Base-by-base conservation (phyloP, 2,329 filamentous ascomycete species). In the Colletotrichum orchidophilum region DNA sequence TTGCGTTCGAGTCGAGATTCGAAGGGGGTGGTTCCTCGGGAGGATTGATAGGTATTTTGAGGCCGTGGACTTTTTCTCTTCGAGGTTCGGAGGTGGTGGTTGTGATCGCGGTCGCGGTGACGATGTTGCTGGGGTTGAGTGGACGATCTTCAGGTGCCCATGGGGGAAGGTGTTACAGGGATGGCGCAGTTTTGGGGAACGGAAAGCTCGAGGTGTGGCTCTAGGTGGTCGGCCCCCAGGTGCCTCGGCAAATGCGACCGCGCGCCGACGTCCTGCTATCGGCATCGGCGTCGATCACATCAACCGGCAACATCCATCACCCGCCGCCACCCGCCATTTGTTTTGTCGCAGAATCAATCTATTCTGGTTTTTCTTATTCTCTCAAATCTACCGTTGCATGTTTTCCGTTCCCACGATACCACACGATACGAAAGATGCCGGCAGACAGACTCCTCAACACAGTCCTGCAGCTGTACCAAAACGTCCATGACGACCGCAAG, bases 401-500 rank as follows among this genome's bases (percentile, higher is more conserved):
- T 46, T 3, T 7, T 2, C 39, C 39, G 18, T n/a, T 46, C 39
- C 53, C 21, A 27, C 57, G 15, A 33, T 33, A 29, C 52, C 21
- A 39, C 27, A 13, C 15, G 46, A n/a, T 12, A 21, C 18, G 64
- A 74, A 81, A 69, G 52, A 94, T 93, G 92, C 86, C 91, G 74
- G 86, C 89, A 75, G 91, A 94, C 79, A 87, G 87, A 73, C 85
- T 93, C 64, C 86, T 94, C 69, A 90, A 89, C 74, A 90, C 89
- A 53, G 87, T 93, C 70, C 84, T 94, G 74, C 87, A 90, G 75
- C 82, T 86, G 66, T 90, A 86, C 77, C 87, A 87, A 78, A 85
- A 87, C 74, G 80, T 85, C 59, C 86, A 87, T 79, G 84, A 87
- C 79, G 82, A 83, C 59, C 77, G 79, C 64, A 84, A 84, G 74